Evolutionary conservation across 1,284 basidiomycete species (phyloP).

Genomic region (Moesziomyces antarcticus): DNA sequence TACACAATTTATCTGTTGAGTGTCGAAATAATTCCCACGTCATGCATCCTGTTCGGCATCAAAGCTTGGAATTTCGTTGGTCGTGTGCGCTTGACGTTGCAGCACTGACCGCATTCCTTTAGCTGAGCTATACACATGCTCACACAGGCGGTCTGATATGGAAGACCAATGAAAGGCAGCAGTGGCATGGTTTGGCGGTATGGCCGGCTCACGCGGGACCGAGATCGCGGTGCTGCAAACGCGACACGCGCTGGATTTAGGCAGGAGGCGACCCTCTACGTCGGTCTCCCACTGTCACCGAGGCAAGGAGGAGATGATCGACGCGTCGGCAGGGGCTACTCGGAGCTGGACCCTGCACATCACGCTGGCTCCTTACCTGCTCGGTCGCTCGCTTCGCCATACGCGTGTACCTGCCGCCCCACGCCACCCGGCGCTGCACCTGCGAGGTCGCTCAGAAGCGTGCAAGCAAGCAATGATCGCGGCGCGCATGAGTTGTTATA

Average conservation of each 20-base stretch:
- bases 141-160: too few relatives aligned
- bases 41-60: too few relatives aligned
- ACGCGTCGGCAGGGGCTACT: constrained; percentile 1
- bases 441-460: background rate
- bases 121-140: too few relatives aligned
- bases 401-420: background rate
- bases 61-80: too few relatives aligned
- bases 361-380: constrained; percentile 11
- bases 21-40: too few relatives aligned
- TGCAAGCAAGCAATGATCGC: background rate
- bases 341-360: constrained; percentile 13
- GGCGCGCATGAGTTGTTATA: too few relatives aligned
- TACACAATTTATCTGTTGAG: too few relatives aligned
- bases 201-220: background rate
- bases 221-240: background rate
- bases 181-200: too few relatives aligned
- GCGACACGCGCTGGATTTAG: background rate
- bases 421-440: background rate
- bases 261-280: constrained; percentile 22
- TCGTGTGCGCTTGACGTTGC: too few relatives aligned
- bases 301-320: constrained; percentile 18
- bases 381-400: background rate
- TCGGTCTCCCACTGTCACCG: constrained; percentile 30
- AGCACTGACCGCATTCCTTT: too few relatives aligned
- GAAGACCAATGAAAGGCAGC: too few relatives aligned